Base-by-base conservation (phyloP, 371 early-diverging fungal species). In the Basidiobolus meristosporus region DNA sequence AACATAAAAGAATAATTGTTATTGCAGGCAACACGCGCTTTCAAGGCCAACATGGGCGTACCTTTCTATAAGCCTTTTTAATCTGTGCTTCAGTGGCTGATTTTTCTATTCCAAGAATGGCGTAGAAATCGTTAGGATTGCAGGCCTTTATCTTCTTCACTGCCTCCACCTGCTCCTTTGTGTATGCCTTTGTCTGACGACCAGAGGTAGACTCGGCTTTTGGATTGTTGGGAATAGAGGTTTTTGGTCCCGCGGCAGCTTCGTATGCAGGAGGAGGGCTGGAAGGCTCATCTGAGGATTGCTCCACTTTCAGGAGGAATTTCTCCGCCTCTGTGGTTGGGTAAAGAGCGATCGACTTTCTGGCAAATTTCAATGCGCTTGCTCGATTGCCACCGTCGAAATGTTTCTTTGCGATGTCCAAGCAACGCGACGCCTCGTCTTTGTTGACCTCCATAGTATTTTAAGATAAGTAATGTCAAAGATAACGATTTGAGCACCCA, bases 21-120 rank as follows among this genome's bases (percentile, higher is more conserved):
- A 17, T 17, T 7, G 3, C 18, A 9, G 14, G 14, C n/a, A 44
- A 9, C 21, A 7, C 4, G 11, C 5, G 29, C 15, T n/a, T n/a
- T n/a, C 11, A 31, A 14, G 5, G 17, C 11, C 4, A 6, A 28
- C 7, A 16, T 2, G 16, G 7, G 23, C 11, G 12, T 60, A 86
- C 84, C 73, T 89, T 92, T 51, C 90, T 69, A 59, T 93, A 99
- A 14, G 98, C 86, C 55, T 87, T 90, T 57, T 92, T 95, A 45
- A 99, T 84, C 41, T 97, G 87, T 5, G 54, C 58, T 11, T 90
- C 89, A 1, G 73, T 61, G 29, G 89, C 89, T 10, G 58, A 52
- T 58, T 82, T 87, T 10, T 68, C 64, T 19, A 98, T 53, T 0
- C 82, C 82, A 11, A 99, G 61, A 10, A 97, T 70, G 19, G 70